A percentile compares a stretch with the other conserved stretches of the same genome.
Evolutionary conservation across 208 protist genomes (phyloP).

Genomic region (Angomonas ambiguus): DNA sequence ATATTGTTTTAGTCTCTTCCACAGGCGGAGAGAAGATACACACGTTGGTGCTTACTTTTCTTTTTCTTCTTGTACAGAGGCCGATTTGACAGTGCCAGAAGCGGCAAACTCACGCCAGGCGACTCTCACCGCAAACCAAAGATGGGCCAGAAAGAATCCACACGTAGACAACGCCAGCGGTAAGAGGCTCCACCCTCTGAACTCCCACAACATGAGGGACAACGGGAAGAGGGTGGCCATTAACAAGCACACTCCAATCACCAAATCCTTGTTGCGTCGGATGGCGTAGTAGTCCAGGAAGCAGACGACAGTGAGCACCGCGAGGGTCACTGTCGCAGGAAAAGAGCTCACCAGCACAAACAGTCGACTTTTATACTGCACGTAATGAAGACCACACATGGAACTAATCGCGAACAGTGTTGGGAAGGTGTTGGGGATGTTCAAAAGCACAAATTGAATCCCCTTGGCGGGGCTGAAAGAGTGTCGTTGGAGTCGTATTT

Average conservation of each 20-base stretch:
- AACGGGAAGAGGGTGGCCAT: conserved; percentile 57
- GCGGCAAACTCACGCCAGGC: conserved; percentile 43
- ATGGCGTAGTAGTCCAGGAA: conserved; percentile 55
- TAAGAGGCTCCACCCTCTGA: conserved; percentile 52
- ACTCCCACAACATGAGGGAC: conserved; percentile 48
- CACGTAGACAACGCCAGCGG: conserved; percentile 49
- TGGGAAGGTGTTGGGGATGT: conserved; percentile 68
- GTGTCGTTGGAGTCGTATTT: conserved; percentile 43
- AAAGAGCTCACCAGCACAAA: conserved; percentile 58
- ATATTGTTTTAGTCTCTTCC: too few relatives aligned
- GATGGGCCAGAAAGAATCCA: conserved; percentile 51
- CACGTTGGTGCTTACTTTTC: too few relatives aligned
- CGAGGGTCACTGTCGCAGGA: conserved; percentile 50
- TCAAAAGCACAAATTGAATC: conserved; percentile 54
- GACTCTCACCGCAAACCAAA: conserved; percentile 31
- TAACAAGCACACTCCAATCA: conserved; percentile 48
- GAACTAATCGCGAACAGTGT: conserved; percentile 50
- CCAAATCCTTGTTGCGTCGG: conserved; percentile 42
- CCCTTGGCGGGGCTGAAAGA: conserved; percentile 38
- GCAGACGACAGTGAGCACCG: conserved; percentile 54
- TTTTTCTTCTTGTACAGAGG: conserved; percentile 6
- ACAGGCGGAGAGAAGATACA: too few relatives aligned
- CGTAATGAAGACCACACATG: conserved; percentile 67
- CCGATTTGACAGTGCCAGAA: not conserved
- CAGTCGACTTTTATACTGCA: conserved; percentile 51